Conservation (phyloP, 495 filamentous ascomycete species). For the Eremomyces bilateralis region DNA sequence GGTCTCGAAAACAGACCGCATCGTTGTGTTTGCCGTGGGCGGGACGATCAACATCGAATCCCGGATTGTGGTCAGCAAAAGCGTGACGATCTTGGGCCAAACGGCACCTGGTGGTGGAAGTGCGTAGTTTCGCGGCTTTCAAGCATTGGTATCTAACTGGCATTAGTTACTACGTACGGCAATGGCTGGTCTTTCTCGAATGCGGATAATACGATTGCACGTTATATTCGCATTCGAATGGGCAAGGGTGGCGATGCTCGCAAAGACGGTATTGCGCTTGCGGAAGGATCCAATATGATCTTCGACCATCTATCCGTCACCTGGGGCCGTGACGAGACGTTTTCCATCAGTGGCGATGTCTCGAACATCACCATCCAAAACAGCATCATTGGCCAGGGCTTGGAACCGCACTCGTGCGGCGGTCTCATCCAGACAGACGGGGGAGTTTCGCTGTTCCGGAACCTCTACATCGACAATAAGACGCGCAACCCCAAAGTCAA, state of each 20-base stretch:
- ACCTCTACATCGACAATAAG: constrained; percentile 9
- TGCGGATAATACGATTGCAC: constrained; percentile 5
- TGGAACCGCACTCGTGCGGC: constrained; percentile 7
- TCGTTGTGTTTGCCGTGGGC: constrained; percentile 7
- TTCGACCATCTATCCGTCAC: constrained; percentile 8
- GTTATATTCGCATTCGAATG: constrained; percentile 7
- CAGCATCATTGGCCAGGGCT: constrained; percentile 8
- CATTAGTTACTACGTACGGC: constrained; percentile 7
- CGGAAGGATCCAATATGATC: constrained; percentile 6
- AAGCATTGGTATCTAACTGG: no score
- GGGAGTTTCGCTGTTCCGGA: constrained; percentile 7
- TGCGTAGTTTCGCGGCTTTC: no score
- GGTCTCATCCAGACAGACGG: constrained; percentile 8
- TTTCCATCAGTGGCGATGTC: constrained; percentile 5
- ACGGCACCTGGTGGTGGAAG: constrained; percentile 8
- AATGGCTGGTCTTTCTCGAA: constrained; percentile 5
- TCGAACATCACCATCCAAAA: constrained; percentile 10
- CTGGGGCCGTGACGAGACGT: constrained; percentile 8
- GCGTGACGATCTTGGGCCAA: constrained; percentile 7
- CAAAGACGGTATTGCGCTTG: constrained; percentile 8
- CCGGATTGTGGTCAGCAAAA: constrained; percentile 5
- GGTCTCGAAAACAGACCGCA: constrained; percentile 7
- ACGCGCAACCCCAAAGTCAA: constrained; percentile 9
- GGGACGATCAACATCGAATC: constrained; percentile 6
- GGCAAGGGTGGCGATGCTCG: constrained; percentile 5